phyloP scores from a whole-genome alignment of 2,329 filamentous ascomycete genomes.

The Diplocarpon mali region DNA sequence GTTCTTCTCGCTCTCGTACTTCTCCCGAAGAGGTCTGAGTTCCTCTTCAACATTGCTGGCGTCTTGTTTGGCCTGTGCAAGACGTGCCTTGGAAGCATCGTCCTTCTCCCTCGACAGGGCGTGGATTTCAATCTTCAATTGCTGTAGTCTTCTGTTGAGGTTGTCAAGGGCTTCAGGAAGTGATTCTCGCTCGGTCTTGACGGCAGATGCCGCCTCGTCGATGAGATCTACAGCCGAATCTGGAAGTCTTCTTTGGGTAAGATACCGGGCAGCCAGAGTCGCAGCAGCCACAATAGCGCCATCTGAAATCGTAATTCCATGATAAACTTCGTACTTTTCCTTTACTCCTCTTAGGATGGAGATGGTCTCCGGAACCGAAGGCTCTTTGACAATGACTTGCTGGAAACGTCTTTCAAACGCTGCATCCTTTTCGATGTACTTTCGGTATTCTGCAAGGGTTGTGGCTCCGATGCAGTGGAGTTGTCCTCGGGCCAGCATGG shows the following conservation, averaged over 20 bases:
- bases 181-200: conserved; percentile 88
- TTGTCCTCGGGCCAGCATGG: conserved; percentile 93
- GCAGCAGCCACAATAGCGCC: conserved; percentile 84
- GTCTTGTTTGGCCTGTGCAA: conserved; percentile 76
- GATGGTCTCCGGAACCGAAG: conserved; percentile 75
- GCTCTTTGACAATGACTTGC: conserved; percentile 94
- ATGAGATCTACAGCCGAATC: conserved; percentile 96
- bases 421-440: conserved; percentile 98
- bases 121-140: conserved; percentile 95
- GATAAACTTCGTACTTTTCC: conserved; percentile 95
- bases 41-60: conserved; percentile 93
- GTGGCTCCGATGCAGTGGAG: conserved; percentile 97
- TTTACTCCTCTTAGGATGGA: conserved; percentile 98
- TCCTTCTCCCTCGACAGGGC: conserved; percentile 90
- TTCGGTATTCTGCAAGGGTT: conserved; percentile 88
- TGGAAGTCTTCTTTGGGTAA: conserved; percentile 80
- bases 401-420: conserved; percentile 98
- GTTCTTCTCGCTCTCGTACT: conserved; percentile 88
- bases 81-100: conserved; percentile 74
- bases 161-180: conserved; percentile 94
- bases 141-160: conserved; percentile 77
- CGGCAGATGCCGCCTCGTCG: conserved; percentile 93
- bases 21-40: conserved; percentile 79
- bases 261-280: conserved; percentile 85
- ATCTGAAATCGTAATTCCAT: conserved; percentile 93